A percentile compares a stretch with the other conserved stretches of the same genome.
These are phyloP conservation scores for Penicillium thymicola DNA, from an alignment of 2,329 filamentous ascomycete genomes.

Conservation along the genomic window DNA sequence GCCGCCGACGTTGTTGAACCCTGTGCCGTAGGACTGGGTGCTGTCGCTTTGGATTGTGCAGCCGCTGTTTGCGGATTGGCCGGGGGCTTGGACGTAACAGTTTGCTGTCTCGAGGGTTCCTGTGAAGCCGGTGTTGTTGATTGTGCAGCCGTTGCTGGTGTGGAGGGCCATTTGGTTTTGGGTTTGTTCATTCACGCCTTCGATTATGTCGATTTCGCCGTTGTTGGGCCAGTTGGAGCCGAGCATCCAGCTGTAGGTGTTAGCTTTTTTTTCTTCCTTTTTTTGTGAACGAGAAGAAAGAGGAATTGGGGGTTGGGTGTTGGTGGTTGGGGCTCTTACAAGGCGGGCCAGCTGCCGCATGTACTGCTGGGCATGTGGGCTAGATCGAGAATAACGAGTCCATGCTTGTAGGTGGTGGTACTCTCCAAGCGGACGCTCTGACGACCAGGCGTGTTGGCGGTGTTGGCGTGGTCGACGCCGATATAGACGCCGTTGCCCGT, in stretches of 20 bases:
- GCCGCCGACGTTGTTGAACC: conserved; percentile 67
- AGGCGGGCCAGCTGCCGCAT: conserved; percentile 70
- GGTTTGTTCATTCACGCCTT: conserved; percentile 65
- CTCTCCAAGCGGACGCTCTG: conserved; percentile 68
- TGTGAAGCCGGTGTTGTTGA: conserved; percentile 50
- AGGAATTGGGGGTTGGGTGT: background rate
- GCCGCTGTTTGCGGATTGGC: conserved; percentile 51
- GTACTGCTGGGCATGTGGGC: conserved; percentile 68
- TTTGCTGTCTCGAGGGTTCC: conserved; percentile 51
- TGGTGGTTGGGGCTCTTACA: conserved; percentile 43
- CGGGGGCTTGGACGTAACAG: conserved; percentile 53
- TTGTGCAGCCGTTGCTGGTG: conserved; percentile 59
- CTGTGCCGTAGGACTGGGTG: conserved; percentile 58
- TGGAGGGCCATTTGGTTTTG: conserved; percentile 66
- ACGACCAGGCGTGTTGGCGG: conserved; percentile 58
- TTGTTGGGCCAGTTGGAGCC: conserved; percentile 66
- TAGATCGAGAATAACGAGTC: conserved; percentile 69
- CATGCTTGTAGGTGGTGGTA: conserved; percentile 60
- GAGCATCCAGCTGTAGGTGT: conserved; percentile 47
- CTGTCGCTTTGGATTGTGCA: conserved; percentile 57
- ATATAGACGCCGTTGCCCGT: conserved; percentile 59
- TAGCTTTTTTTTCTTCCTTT: background rate
- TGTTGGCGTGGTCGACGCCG: conserved; percentile 63
- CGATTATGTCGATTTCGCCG: conserved; percentile 78
- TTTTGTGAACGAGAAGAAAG: background rate